Evolutionary conservation across 148 eudicot species (phyloP).

Genomic region (Rhododendron ferrugineum): DNA sequence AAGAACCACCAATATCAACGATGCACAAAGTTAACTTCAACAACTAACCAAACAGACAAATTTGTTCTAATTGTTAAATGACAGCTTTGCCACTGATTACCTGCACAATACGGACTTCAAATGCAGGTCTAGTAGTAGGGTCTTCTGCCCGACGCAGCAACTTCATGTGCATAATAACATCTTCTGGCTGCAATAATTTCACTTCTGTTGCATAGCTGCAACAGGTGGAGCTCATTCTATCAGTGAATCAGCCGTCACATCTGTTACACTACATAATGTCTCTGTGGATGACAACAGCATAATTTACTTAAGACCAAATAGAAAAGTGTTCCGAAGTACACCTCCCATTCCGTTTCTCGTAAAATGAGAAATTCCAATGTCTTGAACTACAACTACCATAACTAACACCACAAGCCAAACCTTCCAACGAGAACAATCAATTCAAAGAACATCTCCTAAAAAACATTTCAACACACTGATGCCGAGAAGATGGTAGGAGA

Average conservation of each 20-base stretch:
- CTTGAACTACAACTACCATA: not conserved
- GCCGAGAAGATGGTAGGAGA: not conserved
- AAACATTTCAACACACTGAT: not conserved
- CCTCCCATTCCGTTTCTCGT: not conserved
- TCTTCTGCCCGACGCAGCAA: conserved; percentile 57
- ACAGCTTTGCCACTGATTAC: conserved; percentile 21
- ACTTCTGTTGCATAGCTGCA: conserved; percentile 75
- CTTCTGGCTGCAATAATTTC: conserved; percentile 70
- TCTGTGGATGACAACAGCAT: not conserved
- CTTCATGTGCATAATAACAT: conserved; percentile 68
- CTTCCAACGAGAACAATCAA: not conserved
- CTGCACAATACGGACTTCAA: conserved; percentile 48
- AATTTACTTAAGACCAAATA: not conserved
- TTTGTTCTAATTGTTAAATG: not conserved
- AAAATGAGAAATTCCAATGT: not conserved
- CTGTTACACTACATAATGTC: not conserved
- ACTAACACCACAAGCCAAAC: not conserved
- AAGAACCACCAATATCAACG: not conserved
- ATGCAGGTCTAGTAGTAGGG: conserved; percentile 44
- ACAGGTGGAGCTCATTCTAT: not conserved
- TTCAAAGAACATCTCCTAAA: not conserved
- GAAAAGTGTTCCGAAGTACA: not conserved
- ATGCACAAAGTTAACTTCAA: not conserved
- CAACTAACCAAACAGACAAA: not conserved
- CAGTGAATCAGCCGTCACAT: not conserved